Percentiles rank a stretch among this genome's conserved stretches.
Conservation (phyloP, 2,329 filamentous ascomycete species). For the Fusarium decemcellulare region DNA sequence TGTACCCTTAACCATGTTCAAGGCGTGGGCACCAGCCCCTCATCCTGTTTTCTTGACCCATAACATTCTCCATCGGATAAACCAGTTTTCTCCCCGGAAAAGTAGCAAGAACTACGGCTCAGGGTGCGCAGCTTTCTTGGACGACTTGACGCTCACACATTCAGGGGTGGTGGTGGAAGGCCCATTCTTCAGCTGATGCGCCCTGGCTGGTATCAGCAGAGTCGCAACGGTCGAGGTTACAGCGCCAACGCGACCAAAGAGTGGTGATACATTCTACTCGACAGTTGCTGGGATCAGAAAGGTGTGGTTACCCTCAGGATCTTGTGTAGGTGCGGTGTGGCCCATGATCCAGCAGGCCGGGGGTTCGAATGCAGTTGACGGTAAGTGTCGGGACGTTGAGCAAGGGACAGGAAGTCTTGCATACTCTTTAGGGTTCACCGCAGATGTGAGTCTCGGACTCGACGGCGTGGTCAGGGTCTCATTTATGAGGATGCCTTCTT, state of each 20-base stretch:
- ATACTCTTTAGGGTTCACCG: slow-evolving; percentile 30
- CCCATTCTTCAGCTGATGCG: slow-evolving; percentile 2
- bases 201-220: neutral
- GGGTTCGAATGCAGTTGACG: slow-evolving; percentile 4
- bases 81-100: neutral
- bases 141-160: no score
- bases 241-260: neutral
- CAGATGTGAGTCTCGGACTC: slow-evolving; percentile 35
- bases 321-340: slow-evolving; percentile 9
- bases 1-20: slow-evolving; percentile 32
- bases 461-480: slow-evolving; percentile 27
- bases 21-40: slow-evolving; percentile 20
- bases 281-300: slow-evolving; percentile 1
- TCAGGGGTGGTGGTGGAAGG: slow-evolving; percentile 1
- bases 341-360: slow-evolving; percentile 7
- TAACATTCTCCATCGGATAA: neutral
- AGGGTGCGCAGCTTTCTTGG: neutral
- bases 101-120: neutral
- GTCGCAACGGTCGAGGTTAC: neutral
- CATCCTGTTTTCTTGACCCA: neutral
- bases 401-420: slow-evolving; percentile 15
- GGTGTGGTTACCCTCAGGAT: slow-evolving; percentile 22
- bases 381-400: slow-evolving; percentile 11
- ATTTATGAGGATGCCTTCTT: slow-evolving; percentile 7
- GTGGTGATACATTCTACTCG: slow-evolving; percentile 11